Conservation (phyloP, 179 eudicot species). For the Spinacia oleracea region DNA sequence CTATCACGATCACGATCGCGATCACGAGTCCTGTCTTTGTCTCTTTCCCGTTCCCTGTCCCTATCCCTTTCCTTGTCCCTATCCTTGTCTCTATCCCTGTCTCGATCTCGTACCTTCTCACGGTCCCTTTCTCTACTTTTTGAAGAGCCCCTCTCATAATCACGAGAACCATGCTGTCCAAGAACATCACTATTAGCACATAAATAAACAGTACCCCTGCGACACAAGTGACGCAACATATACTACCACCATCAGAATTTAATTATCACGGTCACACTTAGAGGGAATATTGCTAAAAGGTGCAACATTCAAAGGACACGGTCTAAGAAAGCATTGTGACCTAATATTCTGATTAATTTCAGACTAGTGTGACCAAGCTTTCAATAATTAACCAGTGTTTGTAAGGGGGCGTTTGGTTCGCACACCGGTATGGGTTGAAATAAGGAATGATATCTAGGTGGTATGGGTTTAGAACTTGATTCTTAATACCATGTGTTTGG, state of each 20-base stretch:
- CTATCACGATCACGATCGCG: constrained; percentile 39
- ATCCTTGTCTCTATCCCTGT: background rate
- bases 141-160: constrained; percentile 11
- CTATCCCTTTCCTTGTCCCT: background rate
- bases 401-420: too few species aligned
- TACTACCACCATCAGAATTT: background rate
- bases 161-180: constrained; percentile 17
- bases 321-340: too few species aligned
- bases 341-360: too few species aligned
- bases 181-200: background rate
- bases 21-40: constrained; percentile 17
- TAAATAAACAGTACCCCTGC: background rate
- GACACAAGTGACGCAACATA: background rate
- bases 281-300: background rate
- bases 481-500: too few species aligned
- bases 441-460: too few species aligned
- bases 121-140: constrained; percentile 14
- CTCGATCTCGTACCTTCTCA: constrained; percentile 11
- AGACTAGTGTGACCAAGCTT: too few species aligned
- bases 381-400: too few species aligned
- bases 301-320: too few species aligned
- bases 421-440: too few species aligned
- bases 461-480: too few species aligned
- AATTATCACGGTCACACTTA: background rate
- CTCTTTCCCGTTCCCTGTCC: constrained; percentile 1